These are phyloP conservation scores for Tubosaeta sp. DNA, from an alignment of 768 basidiomycete species.

Conservation along the genomic window DNA sequence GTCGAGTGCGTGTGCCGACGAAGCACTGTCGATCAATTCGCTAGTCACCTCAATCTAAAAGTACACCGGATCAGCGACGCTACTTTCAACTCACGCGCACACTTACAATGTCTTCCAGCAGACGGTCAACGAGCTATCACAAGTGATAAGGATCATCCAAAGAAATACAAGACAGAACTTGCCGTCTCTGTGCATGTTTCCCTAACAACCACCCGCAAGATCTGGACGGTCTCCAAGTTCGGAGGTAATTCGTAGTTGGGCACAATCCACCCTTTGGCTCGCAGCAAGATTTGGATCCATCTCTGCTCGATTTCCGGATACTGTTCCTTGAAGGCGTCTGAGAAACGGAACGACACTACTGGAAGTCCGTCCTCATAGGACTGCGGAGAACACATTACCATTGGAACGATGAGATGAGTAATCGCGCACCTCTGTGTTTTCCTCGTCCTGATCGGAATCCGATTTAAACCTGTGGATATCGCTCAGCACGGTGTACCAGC, in stretches of 20 bases:
- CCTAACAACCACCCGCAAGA: constrained; percentile 59
- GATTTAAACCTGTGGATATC: constrained; percentile 48
- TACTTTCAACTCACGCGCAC: neutral
- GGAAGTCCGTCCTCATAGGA: constrained; percentile 49
- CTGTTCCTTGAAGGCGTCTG: constrained; percentile 46
- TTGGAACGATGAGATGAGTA: constrained; percentile 2
- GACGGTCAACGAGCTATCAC: constrained; percentile 53
- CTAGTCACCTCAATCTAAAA: constrained; percentile 62
- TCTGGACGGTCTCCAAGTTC: constrained; percentile 45
- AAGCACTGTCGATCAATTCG: constrained; percentile 43
- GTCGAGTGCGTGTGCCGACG: constrained; percentile 50
- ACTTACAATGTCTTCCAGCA: constrained; percentile 67
- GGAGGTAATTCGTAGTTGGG: constrained; percentile 61
- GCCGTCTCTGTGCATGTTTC: constrained; percentile 52
- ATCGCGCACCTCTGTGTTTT: constrained; percentile 49
- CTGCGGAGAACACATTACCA: constrained; percentile 14
- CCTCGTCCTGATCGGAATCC: constrained; percentile 38
- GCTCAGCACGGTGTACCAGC: constrained; percentile 48
- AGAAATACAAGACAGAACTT: constrained; percentile 21
- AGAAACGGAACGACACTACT: constrained; percentile 53
- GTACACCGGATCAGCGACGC: neutral
- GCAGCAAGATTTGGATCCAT: constrained; percentile 51
- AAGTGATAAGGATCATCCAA: constrained; percentile 23
- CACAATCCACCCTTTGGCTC: constrained; percentile 53
- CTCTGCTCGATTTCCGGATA: constrained; percentile 56